Evolutionary conservation across 2,329 filamentous ascomycete genomes (phyloP).

Genomic region (Fusarium tricinctum): DNA sequence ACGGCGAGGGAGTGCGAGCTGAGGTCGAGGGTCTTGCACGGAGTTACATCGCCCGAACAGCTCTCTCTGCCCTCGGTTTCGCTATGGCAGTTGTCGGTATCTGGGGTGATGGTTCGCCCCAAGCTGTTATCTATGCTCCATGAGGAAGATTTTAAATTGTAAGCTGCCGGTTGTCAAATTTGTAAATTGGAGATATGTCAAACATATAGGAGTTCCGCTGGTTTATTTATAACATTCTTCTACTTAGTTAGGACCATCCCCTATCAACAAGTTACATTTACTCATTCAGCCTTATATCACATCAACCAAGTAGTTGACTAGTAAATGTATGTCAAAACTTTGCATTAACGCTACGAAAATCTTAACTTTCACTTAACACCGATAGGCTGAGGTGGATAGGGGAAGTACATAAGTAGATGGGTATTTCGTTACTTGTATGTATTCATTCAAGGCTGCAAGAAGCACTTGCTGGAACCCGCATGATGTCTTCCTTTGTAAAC

Average conservation of each 20-base stretch:
- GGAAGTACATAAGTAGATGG: not conserved
- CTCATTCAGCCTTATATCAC: constrained; percentile 2
- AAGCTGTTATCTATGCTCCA: constrained; percentile 54
- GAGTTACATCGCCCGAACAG: constrained; percentile 68
- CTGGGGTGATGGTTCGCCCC: constrained; percentile 72
- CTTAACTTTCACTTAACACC: not conserved
- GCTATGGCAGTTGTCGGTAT: constrained; percentile 73
- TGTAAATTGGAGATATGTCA: constrained; percentile 35
- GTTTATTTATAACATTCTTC: constrained; percentile 23
- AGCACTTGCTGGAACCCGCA: not conserved
- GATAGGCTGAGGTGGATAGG: not conserved
- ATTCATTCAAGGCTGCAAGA: not conserved
- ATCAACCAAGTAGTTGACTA: not conserved
- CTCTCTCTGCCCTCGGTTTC: constrained; percentile 69
- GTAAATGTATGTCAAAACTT: not conserved
- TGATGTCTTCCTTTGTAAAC: not conserved
- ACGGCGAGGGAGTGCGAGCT: constrained; percentile 73
- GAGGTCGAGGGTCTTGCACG: constrained; percentile 69
- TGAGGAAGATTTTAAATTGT: constrained; percentile 33
- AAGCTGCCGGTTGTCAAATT: constrained; percentile 17
- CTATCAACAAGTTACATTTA: constrained; percentile 28
- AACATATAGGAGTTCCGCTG: constrained; percentile 38
- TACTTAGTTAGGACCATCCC: constrained; percentile 34
- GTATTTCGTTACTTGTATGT: not conserved
- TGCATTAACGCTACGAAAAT: not conserved